A percentile compares a stretch with the other conserved stretches of the same genome.
Evolutionary conservation across 768 basidiomycete genomes (phyloP).

Genomic region (Boletus edulis): DNA sequence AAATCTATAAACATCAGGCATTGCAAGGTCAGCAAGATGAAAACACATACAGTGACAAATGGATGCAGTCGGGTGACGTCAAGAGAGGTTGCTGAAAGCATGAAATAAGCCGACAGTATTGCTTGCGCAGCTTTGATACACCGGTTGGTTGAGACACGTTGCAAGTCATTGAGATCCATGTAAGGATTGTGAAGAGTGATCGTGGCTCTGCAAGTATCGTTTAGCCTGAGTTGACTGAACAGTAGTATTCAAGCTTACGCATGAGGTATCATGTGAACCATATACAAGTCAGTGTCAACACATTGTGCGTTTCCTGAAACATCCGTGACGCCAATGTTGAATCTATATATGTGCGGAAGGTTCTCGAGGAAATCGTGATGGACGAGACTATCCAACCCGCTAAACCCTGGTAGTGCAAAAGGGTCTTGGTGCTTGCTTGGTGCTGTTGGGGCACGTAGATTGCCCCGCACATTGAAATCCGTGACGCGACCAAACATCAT

Average conservation of each 20-base stretch:
- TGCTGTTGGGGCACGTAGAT: conserved; percentile 61
- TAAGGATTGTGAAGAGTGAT: conserved; percentile 87
- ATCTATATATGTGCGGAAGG: conserved; percentile 66
- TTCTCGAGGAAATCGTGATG: conserved; percentile 64
- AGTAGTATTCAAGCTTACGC: conserved; percentile 50
- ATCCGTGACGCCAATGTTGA: conserved; percentile 60
- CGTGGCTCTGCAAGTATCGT: conserved; percentile 54
- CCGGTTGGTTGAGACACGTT: conserved; percentile 61
- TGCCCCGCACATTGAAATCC: conserved; percentile 78
- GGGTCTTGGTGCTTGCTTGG: conserved; percentile 75
- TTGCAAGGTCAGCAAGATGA: conserved; percentile 8
- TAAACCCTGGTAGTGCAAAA: conserved; percentile 63
- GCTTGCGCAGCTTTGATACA: conserved; percentile 74
- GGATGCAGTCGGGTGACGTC: conserved; percentile 80
- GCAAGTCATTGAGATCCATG: conserved; percentile 68
- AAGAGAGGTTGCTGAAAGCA: conserved; percentile 76
- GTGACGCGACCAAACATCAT: conserved; percentile 87
- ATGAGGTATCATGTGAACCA: conserved; percentile 84
- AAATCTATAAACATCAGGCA: conserved; percentile 51
- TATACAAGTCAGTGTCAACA: conserved; percentile 80
- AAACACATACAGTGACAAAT: conserved; percentile 66
- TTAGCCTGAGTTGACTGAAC: conserved; percentile 4
- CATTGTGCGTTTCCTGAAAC: conserved; percentile 50
- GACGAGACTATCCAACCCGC: conserved; percentile 67
- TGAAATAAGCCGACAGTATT: conserved; percentile 74